Conservation (phyloP, 352 stramenopile genomes). For the Pythium guiyangense region DNA sequence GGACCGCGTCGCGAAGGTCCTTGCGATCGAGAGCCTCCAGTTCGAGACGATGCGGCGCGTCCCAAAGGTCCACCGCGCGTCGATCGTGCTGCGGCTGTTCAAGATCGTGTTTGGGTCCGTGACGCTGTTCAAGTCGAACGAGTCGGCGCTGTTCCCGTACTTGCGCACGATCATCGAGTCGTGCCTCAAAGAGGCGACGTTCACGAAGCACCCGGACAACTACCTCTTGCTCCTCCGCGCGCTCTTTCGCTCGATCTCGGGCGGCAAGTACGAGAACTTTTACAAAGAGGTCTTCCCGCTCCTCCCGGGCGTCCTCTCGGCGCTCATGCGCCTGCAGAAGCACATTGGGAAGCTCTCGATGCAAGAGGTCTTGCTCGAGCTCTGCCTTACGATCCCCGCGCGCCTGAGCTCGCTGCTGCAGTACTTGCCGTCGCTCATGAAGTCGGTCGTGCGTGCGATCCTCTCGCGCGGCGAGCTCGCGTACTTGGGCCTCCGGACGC, state of each 20-base stretch:
- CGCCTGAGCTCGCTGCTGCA: conserved; percentile 94
- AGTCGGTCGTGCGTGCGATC: conserved; percentile 93
- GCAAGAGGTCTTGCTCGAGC: conserved; percentile 92
- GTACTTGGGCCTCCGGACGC: conserved; percentile 92
- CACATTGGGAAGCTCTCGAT: conserved; percentile 83
- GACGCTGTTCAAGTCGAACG: conserved; percentile 94
- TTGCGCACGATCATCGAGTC: conserved; percentile 92
- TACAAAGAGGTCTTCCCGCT: conserved; percentile 96
- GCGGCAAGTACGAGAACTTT: conserved; percentile 97
- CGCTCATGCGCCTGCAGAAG: conserved; percentile 91
- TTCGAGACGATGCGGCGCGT: conserved; percentile 83
- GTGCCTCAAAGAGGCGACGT: conserved; percentile 89
- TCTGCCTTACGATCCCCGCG: conserved; percentile 96
- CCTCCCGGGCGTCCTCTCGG: conserved; percentile 91
- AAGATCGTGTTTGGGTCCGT: conserved; percentile 96
- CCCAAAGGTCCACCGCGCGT: conserved; percentile 65
- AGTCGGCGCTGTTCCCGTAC: conserved; percentile 92
- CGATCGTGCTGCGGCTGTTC: conserved; percentile 91
- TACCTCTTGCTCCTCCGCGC: conserved; percentile 93
- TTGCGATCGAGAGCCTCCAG: conserved; percentile 58
- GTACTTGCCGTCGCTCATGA: conserved; percentile 95
- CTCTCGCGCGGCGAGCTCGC: conserved; percentile 93
- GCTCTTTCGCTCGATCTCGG: conserved; percentile 95
- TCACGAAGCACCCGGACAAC: conserved; percentile 91
- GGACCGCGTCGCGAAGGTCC: conserved; percentile 68